phyloP scores from a whole-genome alignment of 495 filamentous ascomycete genomes.

The Usnea hakonensis region DNA sequence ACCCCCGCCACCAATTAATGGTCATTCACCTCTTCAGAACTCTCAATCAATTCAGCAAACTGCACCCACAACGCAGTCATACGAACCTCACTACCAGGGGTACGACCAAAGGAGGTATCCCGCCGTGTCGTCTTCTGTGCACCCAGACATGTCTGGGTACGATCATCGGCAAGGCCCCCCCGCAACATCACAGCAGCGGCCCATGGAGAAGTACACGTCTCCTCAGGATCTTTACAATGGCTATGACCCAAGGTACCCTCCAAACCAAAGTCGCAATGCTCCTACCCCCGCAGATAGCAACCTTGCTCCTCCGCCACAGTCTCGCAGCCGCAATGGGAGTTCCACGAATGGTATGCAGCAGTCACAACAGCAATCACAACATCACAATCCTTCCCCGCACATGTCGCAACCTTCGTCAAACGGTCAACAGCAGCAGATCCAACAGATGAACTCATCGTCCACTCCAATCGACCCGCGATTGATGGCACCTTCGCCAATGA shows the following conservation, averaged over 20 bases:
- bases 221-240: slow-evolving; percentile 9
- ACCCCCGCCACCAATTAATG: slow-evolving; percentile 18
- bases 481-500: slow-evolving; percentile 17
- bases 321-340: slow-evolving; percentile 3
- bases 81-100: slow-evolving; percentile 6
- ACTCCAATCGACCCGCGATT: slow-evolving; percentile 27
- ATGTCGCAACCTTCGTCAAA: slow-evolving; percentile 12
- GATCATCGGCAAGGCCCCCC: slow-evolving; percentile 10
- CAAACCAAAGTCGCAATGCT: slow-evolving; percentile 7
- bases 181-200: slow-evolving; percentile 8
- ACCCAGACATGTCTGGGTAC: slow-evolving; percentile 8
- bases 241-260: slow-evolving; percentile 14
- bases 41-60: slow-evolving; percentile 16
- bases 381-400: slow-evolving; percentile 17
- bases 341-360: slow-evolving; percentile 15
- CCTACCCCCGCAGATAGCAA: slow-evolving; percentile 3
- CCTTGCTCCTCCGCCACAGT: slow-evolving; percentile 5
- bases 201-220: slow-evolving; percentile 13
- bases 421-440: slow-evolving; percentile 16
- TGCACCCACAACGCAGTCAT: slow-evolving; percentile 15
- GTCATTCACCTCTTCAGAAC: slow-evolving; percentile 21
- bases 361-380: slow-evolving; percentile 12
- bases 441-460: slow-evolving; percentile 11
- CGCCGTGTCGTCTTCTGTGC: slow-evolving; percentile 7
- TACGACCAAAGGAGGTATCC: slow-evolving; percentile 19